Conservation (phyloP, 148 eudicot species). For the Suaeda aralocaspica region DNA sequence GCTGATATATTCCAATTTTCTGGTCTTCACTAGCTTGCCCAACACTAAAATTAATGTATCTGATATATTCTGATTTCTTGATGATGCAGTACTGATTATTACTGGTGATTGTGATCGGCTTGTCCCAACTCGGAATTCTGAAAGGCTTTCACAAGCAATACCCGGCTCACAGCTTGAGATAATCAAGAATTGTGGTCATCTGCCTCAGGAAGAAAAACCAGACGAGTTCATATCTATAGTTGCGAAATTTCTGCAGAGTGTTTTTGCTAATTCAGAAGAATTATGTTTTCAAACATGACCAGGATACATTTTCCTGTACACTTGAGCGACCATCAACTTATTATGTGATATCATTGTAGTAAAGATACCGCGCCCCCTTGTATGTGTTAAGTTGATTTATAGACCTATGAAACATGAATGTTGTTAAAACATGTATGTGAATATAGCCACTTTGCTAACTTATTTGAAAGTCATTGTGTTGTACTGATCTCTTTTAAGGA, state of each 20-base stretch:
- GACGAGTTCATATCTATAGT: constrained; percentile 68
- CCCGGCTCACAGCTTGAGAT: constrained; percentile 64
- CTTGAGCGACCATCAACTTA: constrained; percentile 5
- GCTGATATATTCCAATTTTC: no score
- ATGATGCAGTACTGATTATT: constrained; percentile 56
- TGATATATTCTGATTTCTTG: neutral
- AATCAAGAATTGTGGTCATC: constrained; percentile 82
- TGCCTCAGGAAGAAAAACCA: constrained; percentile 86
- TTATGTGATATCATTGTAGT: constrained; percentile 5
- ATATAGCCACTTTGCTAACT: neutral
- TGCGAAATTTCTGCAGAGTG: constrained; percentile 47
- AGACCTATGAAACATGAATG: neutral
- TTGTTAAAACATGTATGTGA: neutral
- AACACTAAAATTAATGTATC: neutral
- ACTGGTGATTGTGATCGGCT: constrained; percentile 83
- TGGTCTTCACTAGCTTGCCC: no score
- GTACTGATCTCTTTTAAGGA: neutral
- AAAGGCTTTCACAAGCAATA: constrained; percentile 68
- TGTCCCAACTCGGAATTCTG: constrained; percentile 81
- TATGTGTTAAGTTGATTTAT: neutral
- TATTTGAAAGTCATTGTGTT: neutral
- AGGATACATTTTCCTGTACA: neutral
- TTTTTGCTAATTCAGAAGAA: constrained; percentile 41
- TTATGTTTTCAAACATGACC: constrained; percentile 37
- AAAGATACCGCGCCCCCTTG: neutral